Evolutionary conservation across 108 stramenopile species (phyloP).

Genomic region (Seminavis robusta): DNA sequence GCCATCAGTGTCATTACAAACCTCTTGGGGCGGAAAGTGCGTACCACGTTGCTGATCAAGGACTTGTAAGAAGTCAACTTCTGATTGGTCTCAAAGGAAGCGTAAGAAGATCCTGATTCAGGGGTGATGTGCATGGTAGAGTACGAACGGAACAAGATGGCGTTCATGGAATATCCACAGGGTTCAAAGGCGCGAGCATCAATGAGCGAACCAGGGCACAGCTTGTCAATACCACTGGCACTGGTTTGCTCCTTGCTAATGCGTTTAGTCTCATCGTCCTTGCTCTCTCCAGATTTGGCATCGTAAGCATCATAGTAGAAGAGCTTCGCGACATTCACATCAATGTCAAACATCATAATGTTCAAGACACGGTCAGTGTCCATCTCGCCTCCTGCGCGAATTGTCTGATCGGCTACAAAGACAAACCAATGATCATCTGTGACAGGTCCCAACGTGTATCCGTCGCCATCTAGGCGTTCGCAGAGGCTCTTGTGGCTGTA

Average conservation of each 20-base stretch:
- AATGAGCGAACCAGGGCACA: constrained; percentile 94
- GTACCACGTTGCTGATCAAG: constrained; percentile 93
- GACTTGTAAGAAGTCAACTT: constrained; percentile 82
- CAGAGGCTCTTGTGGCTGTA: constrained; percentile 83
- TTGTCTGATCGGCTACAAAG: constrained; percentile 97
- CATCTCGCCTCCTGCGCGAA: constrained; percentile 57
- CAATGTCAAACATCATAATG: constrained; percentile 99
- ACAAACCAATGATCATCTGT: constrained; percentile 99
- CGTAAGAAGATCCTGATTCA: constrained; percentile 93
- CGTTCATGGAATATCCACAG: constrained; percentile 98
- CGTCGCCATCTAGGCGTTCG: constrained; percentile 90
- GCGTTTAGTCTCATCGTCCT: constrained; percentile 77
- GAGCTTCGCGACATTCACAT: constrained; percentile 75
- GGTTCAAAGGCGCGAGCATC: constrained; percentile 96
- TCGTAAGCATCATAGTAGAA: constrained; percentile 87
- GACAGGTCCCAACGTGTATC: constrained; percentile 97
- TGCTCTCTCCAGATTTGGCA: constrained; percentile 53
- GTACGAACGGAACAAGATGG: constrained; percentile 95
- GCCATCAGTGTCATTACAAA: constrained; percentile 99
- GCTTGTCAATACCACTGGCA: constrained; percentile 78
- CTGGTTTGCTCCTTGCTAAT: constrained; percentile 76
- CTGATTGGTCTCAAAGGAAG: constrained; percentile 98
- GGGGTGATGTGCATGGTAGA: constrained; percentile 99
- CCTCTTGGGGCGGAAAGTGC: constrained; percentile 93
- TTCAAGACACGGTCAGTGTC: constrained; percentile 97